Evolutionary conservation across 331 rosid genomes (phyloP), one percentile per base, ranked within the genome.

Genomic region (Stylosanthes scabra): DNA sequence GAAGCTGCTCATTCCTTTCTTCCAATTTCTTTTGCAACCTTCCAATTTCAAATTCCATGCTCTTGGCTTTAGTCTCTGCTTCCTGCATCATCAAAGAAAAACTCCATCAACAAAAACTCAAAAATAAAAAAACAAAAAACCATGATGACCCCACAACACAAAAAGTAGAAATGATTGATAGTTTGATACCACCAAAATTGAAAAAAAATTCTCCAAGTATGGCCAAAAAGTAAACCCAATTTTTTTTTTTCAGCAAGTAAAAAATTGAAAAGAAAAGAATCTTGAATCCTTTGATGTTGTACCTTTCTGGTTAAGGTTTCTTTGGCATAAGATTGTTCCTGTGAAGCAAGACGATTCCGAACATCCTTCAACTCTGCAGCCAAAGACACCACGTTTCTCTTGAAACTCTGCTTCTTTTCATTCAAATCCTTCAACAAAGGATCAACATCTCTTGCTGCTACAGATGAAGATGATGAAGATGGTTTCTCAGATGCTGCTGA

Each of bases 311-410:
- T 88, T 65, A 75, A 68, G 51, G 87, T 46, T 81, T 95, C 99
- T 70, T 77, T 87, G 29, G 74, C 93, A 80, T 82, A 90, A 1
- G 91, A 83, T 70, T 90, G 86, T 78, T 92, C 99, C 62, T 92
- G 91, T n/a, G 84, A 83, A 2, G 97, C 88, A 40, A 95, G 78
- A 49, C 99, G 96, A 76, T 74, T 60, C 44, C 97, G 80, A 13
- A 89, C 96, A 77, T 86, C 97, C 80, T 95, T 95, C 88, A 95
- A 85, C 85, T 95, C 98, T 3, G 86, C 78, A 3, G 99, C 99
- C 58, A 95, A 78, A 0, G 96, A 95, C 82, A 87, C 97, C 31
- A 95, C 99, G 82, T 92, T 92, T 16, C 98, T 83, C 67, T 97
- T 79, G 81, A 95, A 92, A 66, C 78, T 92, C 84, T 92, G 99